Conservation (phyloP, 2,329 filamentous ascomycete genomes). For the Tolypocladium capitatum region DNA sequence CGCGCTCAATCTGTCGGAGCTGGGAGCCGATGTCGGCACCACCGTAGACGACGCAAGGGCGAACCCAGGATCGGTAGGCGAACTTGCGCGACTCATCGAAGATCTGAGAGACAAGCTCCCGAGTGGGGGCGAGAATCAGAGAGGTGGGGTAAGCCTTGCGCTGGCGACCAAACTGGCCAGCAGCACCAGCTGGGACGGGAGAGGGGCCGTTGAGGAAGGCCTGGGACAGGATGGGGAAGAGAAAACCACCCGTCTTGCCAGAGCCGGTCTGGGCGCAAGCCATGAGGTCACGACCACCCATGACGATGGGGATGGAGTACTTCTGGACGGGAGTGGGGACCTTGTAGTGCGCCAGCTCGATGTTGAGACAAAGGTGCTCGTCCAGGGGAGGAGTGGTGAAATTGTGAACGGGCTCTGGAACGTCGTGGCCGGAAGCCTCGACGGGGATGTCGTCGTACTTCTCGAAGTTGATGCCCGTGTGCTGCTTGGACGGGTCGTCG, state of each 20-base stretch:
- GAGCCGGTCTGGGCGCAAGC: constrained; percentile 99
- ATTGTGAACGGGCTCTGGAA: constrained; percentile 77
- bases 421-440: constrained; percentile 85
- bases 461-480: constrained; percentile 98
- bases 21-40: constrained; percentile 98
- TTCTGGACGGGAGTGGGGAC: constrained; percentile 96
- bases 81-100: constrained; percentile 98
- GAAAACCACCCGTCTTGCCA: constrained; percentile 98
- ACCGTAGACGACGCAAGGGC: constrained; percentile 96
- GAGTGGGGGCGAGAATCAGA: constrained; percentile 87
- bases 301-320: constrained; percentile 98
- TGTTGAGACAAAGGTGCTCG: constrained; percentile 85
- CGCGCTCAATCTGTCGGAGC: constrained; percentile 93
- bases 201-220: constrained; percentile 85
- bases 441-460: constrained; percentile 99
- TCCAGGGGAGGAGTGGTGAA: constrained; percentile 95
- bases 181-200: constrained; percentile 45
- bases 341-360: constrained; percentile 87
- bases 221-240: constrained; percentile 98
- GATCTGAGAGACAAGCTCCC: constrained; percentile 97
- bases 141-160: constrained; percentile 97
- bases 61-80: constrained; percentile 96
- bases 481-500: constrained; percentile 89
- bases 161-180: constrained; percentile 73
- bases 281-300: constrained; percentile 96